Evolutionary conservation across 495 filamentous ascomycete species (phyloP).

Genomic region (Tuber indicum): DNA sequence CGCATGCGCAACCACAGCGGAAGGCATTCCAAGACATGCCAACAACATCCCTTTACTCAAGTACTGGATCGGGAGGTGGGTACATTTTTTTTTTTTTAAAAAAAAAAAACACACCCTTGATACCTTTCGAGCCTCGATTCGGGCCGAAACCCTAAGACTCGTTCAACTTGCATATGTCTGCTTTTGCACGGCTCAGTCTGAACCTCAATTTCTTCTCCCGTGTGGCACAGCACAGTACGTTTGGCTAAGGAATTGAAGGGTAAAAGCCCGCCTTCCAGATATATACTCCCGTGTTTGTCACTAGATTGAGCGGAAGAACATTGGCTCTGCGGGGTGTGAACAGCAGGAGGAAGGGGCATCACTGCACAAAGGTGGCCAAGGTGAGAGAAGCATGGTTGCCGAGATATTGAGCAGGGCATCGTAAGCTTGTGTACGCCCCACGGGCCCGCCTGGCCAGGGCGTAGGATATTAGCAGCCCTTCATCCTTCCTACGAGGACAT

Average conservation of each 20-base stretch:
- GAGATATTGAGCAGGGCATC: neutral
- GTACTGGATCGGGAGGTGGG: neutral
- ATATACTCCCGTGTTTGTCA: neutral
- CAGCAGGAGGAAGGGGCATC: neutral
- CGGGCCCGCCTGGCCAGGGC: neutral
- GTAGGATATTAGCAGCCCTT: neutral
- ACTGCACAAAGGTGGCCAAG: neutral
- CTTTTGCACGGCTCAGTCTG: neutral
- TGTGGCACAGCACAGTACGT: neutral
- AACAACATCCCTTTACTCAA: neutral
- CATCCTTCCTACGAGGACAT: neutral
- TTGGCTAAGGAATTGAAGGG: neutral
- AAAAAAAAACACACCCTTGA: neutral
- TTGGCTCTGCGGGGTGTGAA: neutral
- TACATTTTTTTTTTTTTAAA: neutral
- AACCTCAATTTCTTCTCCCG: neutral
- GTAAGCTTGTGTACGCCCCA: neutral
- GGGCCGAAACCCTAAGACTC: neutral
- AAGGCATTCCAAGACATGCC: neutral
- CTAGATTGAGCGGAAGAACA: neutral
- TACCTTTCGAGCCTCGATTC: neutral
- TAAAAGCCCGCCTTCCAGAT: neutral
- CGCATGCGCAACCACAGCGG: neutral
- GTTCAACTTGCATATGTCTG: neutral
- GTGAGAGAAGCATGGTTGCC: neutral